Evolutionary conservation across 805 yeast species (phyloP), one percentile per base, ranked within the genome.

Genomic region (Kazachstania kunashirensis): DNA sequence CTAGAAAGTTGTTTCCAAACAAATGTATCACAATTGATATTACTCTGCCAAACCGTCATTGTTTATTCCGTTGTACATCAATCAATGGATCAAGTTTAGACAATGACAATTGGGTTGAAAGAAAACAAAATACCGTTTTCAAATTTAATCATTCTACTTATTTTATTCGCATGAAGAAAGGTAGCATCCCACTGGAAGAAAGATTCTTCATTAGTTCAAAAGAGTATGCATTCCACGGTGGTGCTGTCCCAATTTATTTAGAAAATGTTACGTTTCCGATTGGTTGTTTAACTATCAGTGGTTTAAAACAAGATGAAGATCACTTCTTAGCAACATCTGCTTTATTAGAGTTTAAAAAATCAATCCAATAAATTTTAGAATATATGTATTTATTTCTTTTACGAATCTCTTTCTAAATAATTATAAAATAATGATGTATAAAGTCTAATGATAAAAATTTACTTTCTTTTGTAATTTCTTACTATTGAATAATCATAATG

Each of bases 201-300:
- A 65, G 62, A 3, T 53, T 55, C 28, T 66, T 61, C 37, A 54
- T 71, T 14, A 63, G 66, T 20, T 56, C 66, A 8, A 46, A 45
- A 14, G 72, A 68, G 10, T 73, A 63, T 45, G 75, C 76, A 8
- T 53, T 63, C 21, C 76, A 71, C 44, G 81, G 81, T 17, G 81
- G 81, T 37, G 66, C 71, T 24, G 65, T 74, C 34, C 78, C 79
- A 9, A 55, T 74, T 23, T 62, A 62, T 40, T 45, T 69, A 14
- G 37, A 37, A 2, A 45, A 47, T 16, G 50, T 52, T 16, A 57
- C 58, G 19, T 50, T 57, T 29, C 58, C 68, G 11, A 50, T 70
- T 15, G 80, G 71, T 7, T 65, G 72, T 1, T 55, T 75, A 30
- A 71, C 78, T 3, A 60, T 73, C 29, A 71, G 77, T 52, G 81